Percentiles rank a stretch among this genome's conserved stretches.
These are phyloP conservation scores for Letharia columbiana DNA, from an alignment of 495 filamentous ascomycete genomes.

Conservation along the genomic window DNA sequence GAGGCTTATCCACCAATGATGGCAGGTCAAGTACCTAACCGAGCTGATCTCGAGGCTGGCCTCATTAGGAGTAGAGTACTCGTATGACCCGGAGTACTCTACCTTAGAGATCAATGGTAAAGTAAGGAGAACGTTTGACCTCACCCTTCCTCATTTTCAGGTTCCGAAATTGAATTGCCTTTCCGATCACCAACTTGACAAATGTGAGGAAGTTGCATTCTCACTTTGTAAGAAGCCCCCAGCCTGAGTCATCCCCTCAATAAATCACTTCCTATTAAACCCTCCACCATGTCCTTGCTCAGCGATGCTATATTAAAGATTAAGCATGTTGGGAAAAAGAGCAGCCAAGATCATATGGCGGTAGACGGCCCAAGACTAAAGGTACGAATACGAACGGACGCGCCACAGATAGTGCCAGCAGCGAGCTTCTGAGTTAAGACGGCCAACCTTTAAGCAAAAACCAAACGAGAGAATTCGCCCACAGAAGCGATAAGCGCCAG, in stretches of 20 bases:
- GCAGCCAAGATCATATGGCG: not conserved
- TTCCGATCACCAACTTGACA: too few species aligned
- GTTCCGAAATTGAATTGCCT: too few species aligned
- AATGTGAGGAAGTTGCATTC: too few species aligned
- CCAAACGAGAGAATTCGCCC: slow-evolving; percentile 42
- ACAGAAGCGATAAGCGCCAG: slow-evolving; percentile 37
- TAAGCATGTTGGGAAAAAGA: not conserved
- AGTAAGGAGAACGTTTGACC: too few species aligned
- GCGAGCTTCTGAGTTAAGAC: slow-evolving; percentile 40
- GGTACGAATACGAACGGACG: not conserved
- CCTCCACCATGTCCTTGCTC: not conserved
- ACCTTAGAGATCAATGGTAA: too few species aligned
- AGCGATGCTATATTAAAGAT: not conserved
- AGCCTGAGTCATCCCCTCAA: not conserved
- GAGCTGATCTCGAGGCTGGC: too few species aligned
- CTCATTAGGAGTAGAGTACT: too few species aligned
- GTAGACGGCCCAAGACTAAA: not conserved
- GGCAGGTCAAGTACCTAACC: too few species aligned
- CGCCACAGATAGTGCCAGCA: slow-evolving; percentile 25
- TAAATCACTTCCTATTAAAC: not conserved
- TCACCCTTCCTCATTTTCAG: too few species aligned
- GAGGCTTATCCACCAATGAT: too few species aligned
- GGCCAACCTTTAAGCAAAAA: slow-evolving; percentile 42
- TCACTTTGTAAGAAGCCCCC: too few species aligned
- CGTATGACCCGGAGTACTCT: too few species aligned